Percentiles rank a stretch among this genome's conserved stretches.
These are phyloP conservation scores for Neofusicoccum parvum DNA, from an alignment of 2,329 filamentous ascomycete genomes.

Conservation along the genomic window DNA sequence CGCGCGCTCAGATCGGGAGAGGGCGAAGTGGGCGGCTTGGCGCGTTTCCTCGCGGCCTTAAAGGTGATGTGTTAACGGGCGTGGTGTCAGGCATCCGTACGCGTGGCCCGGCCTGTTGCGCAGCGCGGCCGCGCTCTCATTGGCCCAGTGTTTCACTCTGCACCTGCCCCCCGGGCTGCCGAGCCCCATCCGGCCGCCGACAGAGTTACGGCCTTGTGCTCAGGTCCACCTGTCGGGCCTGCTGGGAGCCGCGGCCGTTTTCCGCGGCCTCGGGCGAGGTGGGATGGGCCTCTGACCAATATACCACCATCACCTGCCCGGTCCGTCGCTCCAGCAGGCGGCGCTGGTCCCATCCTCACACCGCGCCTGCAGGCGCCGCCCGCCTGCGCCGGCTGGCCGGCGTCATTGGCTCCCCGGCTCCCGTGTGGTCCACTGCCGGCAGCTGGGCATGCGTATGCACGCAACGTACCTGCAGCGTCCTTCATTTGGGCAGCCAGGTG, in stretches of 20 bases:
- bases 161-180: neutral
- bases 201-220: neutral
- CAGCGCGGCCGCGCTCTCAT: neutral
- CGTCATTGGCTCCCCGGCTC: neutral
- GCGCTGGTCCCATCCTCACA: neutral
- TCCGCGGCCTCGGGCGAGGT: no score
- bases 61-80: no score
- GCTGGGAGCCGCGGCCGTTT: neutral
- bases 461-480: slow-evolving; percentile 16
- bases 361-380: neutral
- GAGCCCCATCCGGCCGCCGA: neutral
- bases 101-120: neutral
- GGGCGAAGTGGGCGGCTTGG: no score
- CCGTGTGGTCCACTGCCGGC: slow-evolving; percentile 10
- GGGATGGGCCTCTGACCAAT: neutral
- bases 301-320: neutral
- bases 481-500: neutral
- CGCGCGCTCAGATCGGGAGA: no score
- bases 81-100: slow-evolving; percentile 8
- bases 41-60: no score
- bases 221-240: neutral
- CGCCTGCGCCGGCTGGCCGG: neutral
- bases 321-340: neutral
- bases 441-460: slow-evolving; percentile 4
- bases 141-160: slow-evolving; percentile 7